phyloP scores from a whole-genome alignment of 352 stramenopile species.

The Pythium biforme region DNA sequence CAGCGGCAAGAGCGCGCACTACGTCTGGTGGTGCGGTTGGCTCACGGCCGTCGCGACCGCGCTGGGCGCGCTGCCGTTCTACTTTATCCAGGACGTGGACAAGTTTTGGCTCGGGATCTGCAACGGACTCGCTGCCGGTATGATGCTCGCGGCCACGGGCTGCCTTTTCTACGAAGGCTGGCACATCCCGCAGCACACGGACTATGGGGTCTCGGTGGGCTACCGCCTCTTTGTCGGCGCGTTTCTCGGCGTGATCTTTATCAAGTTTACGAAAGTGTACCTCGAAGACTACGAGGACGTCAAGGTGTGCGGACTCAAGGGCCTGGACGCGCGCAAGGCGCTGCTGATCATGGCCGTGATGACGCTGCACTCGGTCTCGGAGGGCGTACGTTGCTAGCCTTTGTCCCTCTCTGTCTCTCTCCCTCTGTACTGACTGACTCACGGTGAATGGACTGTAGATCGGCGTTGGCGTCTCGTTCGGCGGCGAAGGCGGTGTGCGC shows the following conservation, averaged over 20 bases:
- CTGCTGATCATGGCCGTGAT: constrained; percentile 99
- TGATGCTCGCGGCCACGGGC: constrained; percentile 97
- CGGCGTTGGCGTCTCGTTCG: constrained; percentile 97
- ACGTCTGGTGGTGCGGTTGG: constrained; percentile 98
- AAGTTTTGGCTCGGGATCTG: constrained; percentile 95
- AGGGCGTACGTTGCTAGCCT: constrained; percentile 87
- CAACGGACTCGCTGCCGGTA: constrained; percentile 95
- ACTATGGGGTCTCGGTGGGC: constrained; percentile 66
- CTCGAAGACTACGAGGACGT: constrained; percentile 95
- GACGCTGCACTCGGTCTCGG: constrained; percentile 97
- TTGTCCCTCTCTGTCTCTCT: not conserved
- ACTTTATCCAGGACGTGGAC: constrained; percentile 91
- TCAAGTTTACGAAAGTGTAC: constrained; percentile 94
- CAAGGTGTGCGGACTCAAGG: constrained; percentile 78
- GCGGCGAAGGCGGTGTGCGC: constrained; percentile 90
- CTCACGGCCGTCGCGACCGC: constrained; percentile 96
- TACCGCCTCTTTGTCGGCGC: constrained; percentile 88
- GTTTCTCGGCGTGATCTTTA: constrained; percentile 94
- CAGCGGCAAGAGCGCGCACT: constrained; percentile 61
- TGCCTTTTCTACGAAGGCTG: constrained; percentile 94
- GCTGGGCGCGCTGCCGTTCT: constrained; percentile 93
- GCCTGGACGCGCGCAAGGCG: constrained; percentile 89
- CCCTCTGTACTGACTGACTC: not conserved
- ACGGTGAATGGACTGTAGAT: constrained; percentile 35
- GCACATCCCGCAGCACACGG: constrained; percentile 65